Evolutionary conservation across 2,329 filamentous ascomycete genomes (phyloP), one percentile per base, ranked within the genome.

Genomic region (Fusarium foetens): DNA sequence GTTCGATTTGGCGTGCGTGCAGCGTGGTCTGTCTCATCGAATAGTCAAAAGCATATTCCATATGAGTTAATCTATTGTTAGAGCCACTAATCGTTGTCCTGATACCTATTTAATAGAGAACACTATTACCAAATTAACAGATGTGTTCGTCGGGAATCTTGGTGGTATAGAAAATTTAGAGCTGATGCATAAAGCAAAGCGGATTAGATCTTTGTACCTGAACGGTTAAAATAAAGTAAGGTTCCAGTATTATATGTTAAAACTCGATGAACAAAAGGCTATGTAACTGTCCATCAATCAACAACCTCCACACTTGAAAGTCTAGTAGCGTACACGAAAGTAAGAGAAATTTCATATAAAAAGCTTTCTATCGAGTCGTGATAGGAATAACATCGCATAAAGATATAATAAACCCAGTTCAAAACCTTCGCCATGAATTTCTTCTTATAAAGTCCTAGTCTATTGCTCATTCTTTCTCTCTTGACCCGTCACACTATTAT

Each of bases 361-460:
- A 19, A 8, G 7, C 3, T n/a, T 27, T 16, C 13, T 9, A 8
- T n/a, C 6, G 21, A n/a, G 14, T n/a, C 2, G 6, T 2, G 2
- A 14, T 8, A 8, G 3, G 1, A 3, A 25, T n/a, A 4, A 4
- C 3, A 16, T 6, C 8, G 13, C 7, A 27, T 9, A 8, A 27
- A 27, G 7, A 8, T 27, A 12, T 5, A 21, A 38, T 1, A 1
- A 52, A 21, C 13, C 23, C 9, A 13, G 23, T 13, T 3, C 2
- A 27, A 16, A n/a, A 2, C 7, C 1, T 52, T 11, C 1, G 16
- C 9, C 5, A 12, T 16, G 23, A 0, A 21, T 16, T 27, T 6
- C 3, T 16, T 27, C 13, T 8, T 3, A 36, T 16, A 6, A 6
- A 27, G 7, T 39, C 8, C 5, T 38, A 2, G 3, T 16, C 6